Evolutionary conservation across 169 alveolate genomes (phyloP).

Genomic region (Perkinsus marinus): DNA sequence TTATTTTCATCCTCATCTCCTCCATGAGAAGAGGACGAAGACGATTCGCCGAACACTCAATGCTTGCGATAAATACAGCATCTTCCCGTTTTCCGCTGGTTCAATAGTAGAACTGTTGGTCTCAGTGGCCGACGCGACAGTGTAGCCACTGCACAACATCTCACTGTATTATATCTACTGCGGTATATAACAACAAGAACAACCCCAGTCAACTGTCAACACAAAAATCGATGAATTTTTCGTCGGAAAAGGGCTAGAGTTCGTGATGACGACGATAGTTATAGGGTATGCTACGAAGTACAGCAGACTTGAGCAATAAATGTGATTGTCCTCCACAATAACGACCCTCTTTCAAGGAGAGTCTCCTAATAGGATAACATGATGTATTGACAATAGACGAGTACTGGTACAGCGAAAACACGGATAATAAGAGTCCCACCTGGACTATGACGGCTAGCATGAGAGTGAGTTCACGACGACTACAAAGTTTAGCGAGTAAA

Average conservation of each 20-base stretch:
- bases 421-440: too few relatives aligned
- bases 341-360: background rate
- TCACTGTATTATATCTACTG: background rate
- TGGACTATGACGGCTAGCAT: too few relatives aligned
- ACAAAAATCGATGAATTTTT: too few relatives aligned
- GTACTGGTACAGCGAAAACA: too few relatives aligned
- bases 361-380: background rate
- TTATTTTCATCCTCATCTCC: background rate
- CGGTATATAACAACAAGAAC: background rate
- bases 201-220: too few relatives aligned
- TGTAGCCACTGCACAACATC: too few relatives aligned
- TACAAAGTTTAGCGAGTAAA: too few relatives aligned
- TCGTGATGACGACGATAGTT: too few relatives aligned
- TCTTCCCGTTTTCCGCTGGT: slow-evolving; percentile 13
- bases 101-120: background rate
- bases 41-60: slow-evolving; percentile 21
- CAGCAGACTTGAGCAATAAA: background rate
- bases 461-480: too few relatives aligned
- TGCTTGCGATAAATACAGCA: slow-evolving; percentile 26
- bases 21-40: background rate
- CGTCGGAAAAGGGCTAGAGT: too few relatives aligned
- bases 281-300: background rate
- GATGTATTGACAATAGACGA: too few relatives aligned
- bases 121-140: too few relatives aligned
- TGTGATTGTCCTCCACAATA: background rate